Base-by-base conservation (phyloP, 345 rosid species). In the Sapria himalayana region DNA sequence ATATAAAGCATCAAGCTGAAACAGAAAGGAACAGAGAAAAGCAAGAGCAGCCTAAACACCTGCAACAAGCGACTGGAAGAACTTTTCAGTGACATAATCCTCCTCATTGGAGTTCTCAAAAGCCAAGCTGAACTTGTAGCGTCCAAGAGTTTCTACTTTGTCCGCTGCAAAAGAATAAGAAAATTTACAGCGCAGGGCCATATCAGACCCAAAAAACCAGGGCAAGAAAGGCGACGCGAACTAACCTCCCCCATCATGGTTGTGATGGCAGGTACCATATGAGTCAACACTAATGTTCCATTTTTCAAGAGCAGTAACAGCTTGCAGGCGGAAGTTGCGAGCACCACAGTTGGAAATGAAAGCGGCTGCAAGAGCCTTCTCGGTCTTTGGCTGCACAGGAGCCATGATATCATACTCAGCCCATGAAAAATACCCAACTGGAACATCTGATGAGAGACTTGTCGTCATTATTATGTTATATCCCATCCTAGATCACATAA, bases 401-500 rank as follows among this genome's bases (percentile, higher is more conserved):
- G 91, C 84, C 98, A 89, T 89, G 31, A 89, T 70, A 61, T 89
- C 72, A 59, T 89, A 89, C 48, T 89, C 95, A 3, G 94, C 91
- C 98, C 98, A 89, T 2, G 98, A 89, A 69, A 89, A 89, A 48
- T 89, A 89, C 31, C 98, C 98, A 16, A 82, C 98, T 42, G 98
- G 98, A 52, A 89, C 95, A 69, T 89, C 98, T 11, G 98, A 82
- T 37, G 95, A 89, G 39, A 82, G 86, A 64, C 98, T 89, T 13
- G 95, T 82, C 5, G 98, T 89, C 98, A 89, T 89, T 47, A 79
- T 64, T 11, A 89, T 43, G 49, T 61, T 49, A 41, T 53, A 76
- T 39, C 98, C 98, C 60, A 61, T 74, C 73, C 93, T 89, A 51
- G 19, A 37, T 46, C 58, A 64, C 22, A 33, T 41, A 29, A 27